These are phyloP conservation scores for Thymus mandschuricus DNA, from an alignment of 257 asterid species.

Conservation along the genomic window DNA sequence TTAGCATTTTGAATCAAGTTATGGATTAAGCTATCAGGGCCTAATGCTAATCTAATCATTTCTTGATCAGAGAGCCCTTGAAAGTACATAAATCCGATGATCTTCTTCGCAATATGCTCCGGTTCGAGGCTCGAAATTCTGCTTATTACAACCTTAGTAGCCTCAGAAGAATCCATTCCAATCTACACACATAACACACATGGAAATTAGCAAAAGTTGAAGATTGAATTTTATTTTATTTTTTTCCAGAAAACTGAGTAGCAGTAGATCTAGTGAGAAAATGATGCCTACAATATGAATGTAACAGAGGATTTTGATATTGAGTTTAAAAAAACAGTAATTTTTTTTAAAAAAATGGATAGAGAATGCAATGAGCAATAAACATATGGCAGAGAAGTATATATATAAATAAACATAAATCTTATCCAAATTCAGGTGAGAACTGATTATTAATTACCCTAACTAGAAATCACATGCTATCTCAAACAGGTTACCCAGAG, in stretches of 20 bases:
- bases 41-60: slow-evolving; percentile 81
- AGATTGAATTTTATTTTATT: no score
- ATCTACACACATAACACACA: slow-evolving; percentile 10
- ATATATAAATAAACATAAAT: no score
- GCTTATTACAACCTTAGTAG: slow-evolving; percentile 58
- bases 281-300: neutral
- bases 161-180: slow-evolving; percentile 70
- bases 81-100: slow-evolving; percentile 64
- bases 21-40: slow-evolving; percentile 67
- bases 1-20: slow-evolving; percentile 57
- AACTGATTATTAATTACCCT: slow-evolving; percentile 28
- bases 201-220: slow-evolving; percentile 15
- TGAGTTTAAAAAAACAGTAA: slow-evolving; percentile 16
- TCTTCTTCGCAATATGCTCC: slow-evolving; percentile 61
- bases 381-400: slow-evolving; percentile 32
- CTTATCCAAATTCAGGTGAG: slow-evolving; percentile 42
- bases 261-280: slow-evolving; percentile 18
- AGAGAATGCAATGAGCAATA: slow-evolving; percentile 24
- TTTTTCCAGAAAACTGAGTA: neutral
- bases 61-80: slow-evolving; percentile 69
- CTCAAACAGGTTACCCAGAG: slow-evolving; percentile 23
- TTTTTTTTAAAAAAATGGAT: slow-evolving; percentile 14
- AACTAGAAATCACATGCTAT: slow-evolving; percentile 31
- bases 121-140: slow-evolving; percentile 63
- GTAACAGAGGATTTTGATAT: neutral